A percentile compares a stretch with the other conserved stretches of the same genome.
Conservation (phyloP, 163 green algal genomes). For the Picocystis sp. region DNA sequence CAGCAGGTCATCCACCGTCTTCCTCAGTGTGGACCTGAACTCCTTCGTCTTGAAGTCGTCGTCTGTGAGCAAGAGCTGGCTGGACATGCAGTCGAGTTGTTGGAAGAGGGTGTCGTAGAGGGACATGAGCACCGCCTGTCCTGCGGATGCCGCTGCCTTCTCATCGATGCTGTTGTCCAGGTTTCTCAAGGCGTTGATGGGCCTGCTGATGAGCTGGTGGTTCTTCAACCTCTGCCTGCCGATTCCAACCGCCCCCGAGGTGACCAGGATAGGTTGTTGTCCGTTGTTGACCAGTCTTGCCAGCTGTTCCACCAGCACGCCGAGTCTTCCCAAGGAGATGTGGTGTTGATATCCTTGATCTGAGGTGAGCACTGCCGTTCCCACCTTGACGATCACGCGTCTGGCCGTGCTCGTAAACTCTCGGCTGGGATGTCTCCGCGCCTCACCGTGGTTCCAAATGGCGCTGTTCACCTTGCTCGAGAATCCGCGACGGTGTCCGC, state of each 20-base stretch:
- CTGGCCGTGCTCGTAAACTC: no score
- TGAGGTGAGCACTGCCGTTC: constrained; percentile 35
- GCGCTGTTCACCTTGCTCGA: no score
- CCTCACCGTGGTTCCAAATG: no score
- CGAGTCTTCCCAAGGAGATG: constrained; percentile 31
- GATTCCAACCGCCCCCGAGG: constrained; percentile 28
- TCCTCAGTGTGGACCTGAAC: constrained; percentile 27
- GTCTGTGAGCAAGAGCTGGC: constrained; percentile 35
- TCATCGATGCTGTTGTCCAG: constrained; percentile 13
- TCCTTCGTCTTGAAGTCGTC: constrained; percentile 28
- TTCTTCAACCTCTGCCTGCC: constrained; percentile 37
- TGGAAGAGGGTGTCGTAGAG: constrained; percentile 34
- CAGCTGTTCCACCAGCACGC: constrained; percentile 33
- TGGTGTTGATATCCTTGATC: constrained; percentile 16
- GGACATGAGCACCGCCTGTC: constrained; percentile 41
- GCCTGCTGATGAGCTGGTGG: constrained; percentile 23
- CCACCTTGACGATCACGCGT: constrained; percentile 25
- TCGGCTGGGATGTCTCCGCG: no score
- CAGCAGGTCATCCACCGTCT: constrained; percentile 29
- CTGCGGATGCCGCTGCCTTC: constrained; percentile 30
- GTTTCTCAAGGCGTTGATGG: constrained; percentile 17
- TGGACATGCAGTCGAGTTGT: constrained; percentile 26
- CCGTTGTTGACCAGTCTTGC: constrained; percentile 19
- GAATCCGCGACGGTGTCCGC: no score
- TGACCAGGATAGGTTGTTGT: constrained; percentile 32